These are phyloP conservation scores for Candida coquimbonensis DNA, from an alignment of 805 yeast species.

Conservation along the genomic window DNA sequence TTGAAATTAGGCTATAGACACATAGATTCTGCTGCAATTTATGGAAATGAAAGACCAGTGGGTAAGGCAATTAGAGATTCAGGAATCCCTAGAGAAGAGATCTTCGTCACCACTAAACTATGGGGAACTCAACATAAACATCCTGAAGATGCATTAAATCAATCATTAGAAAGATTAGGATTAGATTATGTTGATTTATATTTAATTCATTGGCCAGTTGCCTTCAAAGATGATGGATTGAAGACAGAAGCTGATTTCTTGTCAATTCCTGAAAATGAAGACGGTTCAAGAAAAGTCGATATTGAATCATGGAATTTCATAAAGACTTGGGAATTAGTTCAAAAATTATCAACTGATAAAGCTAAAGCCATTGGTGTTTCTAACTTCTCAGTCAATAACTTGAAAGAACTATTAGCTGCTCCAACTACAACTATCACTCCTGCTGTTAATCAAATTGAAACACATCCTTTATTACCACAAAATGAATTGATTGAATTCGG, in stretches of 20 bases:
- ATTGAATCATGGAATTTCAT: slow-evolving; percentile 34
- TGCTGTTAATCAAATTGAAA: slow-evolving; percentile 20
- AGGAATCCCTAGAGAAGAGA: slow-evolving; percentile 55
- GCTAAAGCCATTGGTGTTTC: slow-evolving; percentile 19
- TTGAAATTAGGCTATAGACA: slow-evolving; percentile 47
- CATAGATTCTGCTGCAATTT: slow-evolving; percentile 53
- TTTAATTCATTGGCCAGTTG: slow-evolving; percentile 79
- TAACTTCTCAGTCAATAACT: slow-evolving; percentile 17
- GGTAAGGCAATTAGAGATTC: slow-evolving; percentile 46
- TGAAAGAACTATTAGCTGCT: slow-evolving; percentile 9
- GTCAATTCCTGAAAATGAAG: slow-evolving; percentile 6
- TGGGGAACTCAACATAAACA: slow-evolving; percentile 41
- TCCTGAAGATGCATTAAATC: slow-evolving; percentile 47
- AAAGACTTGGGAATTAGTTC: slow-evolving; percentile 19
- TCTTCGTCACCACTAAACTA: slow-evolving; percentile 68
- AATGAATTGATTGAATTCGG: slow-evolving; percentile 13
- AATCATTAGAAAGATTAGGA: slow-evolving; percentile 54
- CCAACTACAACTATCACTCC: slow-evolving; percentile 9
- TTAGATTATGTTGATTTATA: slow-evolving; percentile 74
- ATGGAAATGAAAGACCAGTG: slow-evolving; percentile 50
- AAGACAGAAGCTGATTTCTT: slow-evolving; percentile 7
- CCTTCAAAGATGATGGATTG: slow-evolving; percentile 38
- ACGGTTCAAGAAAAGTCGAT: slow-evolving; percentile 47
- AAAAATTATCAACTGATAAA: slow-evolving; percentile 12
- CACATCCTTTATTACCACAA: slow-evolving; percentile 19